phyloP scores from a whole-genome alignment of 2,329 filamentous ascomycete genomes.

The Trichoderma sp. region DNA sequence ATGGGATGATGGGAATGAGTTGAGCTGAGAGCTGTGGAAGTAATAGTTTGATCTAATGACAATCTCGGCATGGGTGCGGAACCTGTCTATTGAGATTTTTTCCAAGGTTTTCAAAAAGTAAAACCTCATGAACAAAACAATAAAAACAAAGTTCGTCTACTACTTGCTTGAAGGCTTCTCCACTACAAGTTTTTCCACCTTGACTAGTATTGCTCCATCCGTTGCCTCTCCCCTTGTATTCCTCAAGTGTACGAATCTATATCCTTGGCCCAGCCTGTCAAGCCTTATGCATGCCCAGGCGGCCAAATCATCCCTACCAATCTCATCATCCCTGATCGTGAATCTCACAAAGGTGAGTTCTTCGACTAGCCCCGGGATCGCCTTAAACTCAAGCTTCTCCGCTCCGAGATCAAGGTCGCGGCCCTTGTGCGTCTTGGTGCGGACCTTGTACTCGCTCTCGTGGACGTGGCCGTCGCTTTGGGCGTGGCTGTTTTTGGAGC shows the following conservation, averaged over 20 bases:
- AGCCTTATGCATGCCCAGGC: conserved; percentile 89
- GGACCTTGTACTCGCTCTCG: conserved; percentile 56
- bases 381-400: conserved; percentile 59
- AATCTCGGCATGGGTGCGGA: not conserved
- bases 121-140: not conserved
- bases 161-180: not conserved
- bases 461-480: conserved; percentile 44
- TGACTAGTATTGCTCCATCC: conserved; percentile 71
- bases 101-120: not conserved
- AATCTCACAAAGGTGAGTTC: conserved; percentile 76
- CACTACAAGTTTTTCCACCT: conserved; percentile 63
- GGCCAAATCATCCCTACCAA: conserved; percentile 74
- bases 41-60: not conserved
- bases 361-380: conserved; percentile 59
- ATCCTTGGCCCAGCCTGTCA: conserved; percentile 74
- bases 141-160: not conserved
- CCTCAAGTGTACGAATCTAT: conserved; percentile 74
- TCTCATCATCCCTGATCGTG: conserved; percentile 84
- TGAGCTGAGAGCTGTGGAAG: not conserved
- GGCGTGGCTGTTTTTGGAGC: conserved; percentile 45
- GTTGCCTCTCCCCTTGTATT: conserved; percentile 67
- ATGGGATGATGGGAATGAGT: not conserved
- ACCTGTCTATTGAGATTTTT: not conserved
- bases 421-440: conserved; percentile 60
- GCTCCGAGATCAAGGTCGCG: conserved; percentile 63